phyloP scores from a whole-genome alignment of 352 stramenopile genomes.

The Elongisporangium undulatum region DNA sequence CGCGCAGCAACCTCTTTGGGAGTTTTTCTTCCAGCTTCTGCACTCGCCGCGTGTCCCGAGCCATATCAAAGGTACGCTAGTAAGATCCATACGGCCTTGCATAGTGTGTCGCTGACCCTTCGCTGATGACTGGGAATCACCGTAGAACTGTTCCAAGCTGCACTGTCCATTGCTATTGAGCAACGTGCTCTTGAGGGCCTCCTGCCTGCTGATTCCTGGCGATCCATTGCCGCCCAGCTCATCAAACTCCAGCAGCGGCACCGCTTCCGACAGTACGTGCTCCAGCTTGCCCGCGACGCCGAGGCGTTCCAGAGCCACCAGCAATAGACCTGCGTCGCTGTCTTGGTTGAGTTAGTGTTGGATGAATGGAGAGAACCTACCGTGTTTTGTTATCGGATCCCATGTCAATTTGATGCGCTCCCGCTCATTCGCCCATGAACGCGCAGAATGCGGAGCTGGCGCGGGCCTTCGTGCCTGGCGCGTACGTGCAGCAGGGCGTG shows the following conservation, averaged over 20 bases:
- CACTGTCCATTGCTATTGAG: slow-evolving; percentile 16
- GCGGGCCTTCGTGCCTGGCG: slow-evolving; percentile 46
- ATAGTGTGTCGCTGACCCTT: slow-evolving; percentile 1
- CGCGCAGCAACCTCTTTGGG: slow-evolving; percentile 47
- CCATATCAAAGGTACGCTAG: slow-evolving; percentile 29
- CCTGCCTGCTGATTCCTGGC: slow-evolving; percentile 23
- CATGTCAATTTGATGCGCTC: neutral
- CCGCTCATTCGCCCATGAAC: slow-evolving; percentile 32
- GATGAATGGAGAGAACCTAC: neutral
- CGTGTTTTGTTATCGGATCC: neutral
- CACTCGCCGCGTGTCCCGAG: slow-evolving; percentile 49
- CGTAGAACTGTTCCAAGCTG: slow-evolving; percentile 39
- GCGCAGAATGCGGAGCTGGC: slow-evolving; percentile 41
- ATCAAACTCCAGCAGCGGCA: slow-evolving; percentile 34
- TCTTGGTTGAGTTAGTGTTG: too few relatives aligned
- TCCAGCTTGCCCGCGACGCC: slow-evolving; percentile 12
- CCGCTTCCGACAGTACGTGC: slow-evolving; percentile 55
- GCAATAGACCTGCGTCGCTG: neutral
- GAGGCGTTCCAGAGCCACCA: neutral
- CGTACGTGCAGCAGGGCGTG: slow-evolving; percentile 77
- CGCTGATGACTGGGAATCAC: neutral
- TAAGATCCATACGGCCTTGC: neutral
- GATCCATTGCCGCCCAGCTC: slow-evolving; percentile 31
- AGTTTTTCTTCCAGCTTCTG: slow-evolving; percentile 72
- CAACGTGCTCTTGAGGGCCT: slow-evolving; percentile 22